Evolutionary conservation across 2,329 filamentous ascomycete species (phyloP), one percentile per base, ranked within the genome.

Genomic region (Tetracladium maxilliforme): DNA sequence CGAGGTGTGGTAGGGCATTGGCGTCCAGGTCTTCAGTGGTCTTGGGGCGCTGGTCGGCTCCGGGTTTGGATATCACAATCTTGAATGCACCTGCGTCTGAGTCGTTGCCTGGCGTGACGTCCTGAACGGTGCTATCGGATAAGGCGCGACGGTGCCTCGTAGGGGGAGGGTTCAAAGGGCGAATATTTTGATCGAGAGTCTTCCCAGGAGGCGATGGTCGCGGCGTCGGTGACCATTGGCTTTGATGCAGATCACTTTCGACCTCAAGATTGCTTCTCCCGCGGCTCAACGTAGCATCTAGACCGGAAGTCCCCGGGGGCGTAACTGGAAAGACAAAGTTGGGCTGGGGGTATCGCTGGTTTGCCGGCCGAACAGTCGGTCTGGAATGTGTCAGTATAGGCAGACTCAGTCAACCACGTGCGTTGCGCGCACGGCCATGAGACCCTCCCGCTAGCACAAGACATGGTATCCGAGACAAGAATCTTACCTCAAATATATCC

Each of bases 91-190:
- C 77, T 4, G 61, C 60, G 30, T 77, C 72, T 12, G 61, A 57
- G 17, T 37, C 37, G n/a, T 61, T 62, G 33, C 58, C 59, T 26
- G 53, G n/a, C n/a, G n/a, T n/a, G n/a, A n/a, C n/a, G n/a, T n/a
- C 80, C 23, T 74, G 76, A 27, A 78, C 54, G 6, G 78, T 86
- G 17, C 80, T 84, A 42, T 84, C 79, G 1, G 83, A 92, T 38
- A 76, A 58, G 12, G 79, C 71, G 35, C 78, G 70, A 28, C 65
- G 62, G 34, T 64, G 72, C 19, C 47, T 44, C 24, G 44, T 52
- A 43, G 29, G 33, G 30, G 17, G 31, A n/a, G n/a, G n/a, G n/a
- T n/a, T n/a, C n/a, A n/a, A n/a, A n/a, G n/a, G n/a, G n/a, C n/a
- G n/a, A n/a, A n/a, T n/a, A n/a, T n/a, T n/a, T n/a, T n/a, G n/a